phyloP scores from a whole-genome alignment of 305 asterid genomes.

The Solanum hybrid region DNA sequence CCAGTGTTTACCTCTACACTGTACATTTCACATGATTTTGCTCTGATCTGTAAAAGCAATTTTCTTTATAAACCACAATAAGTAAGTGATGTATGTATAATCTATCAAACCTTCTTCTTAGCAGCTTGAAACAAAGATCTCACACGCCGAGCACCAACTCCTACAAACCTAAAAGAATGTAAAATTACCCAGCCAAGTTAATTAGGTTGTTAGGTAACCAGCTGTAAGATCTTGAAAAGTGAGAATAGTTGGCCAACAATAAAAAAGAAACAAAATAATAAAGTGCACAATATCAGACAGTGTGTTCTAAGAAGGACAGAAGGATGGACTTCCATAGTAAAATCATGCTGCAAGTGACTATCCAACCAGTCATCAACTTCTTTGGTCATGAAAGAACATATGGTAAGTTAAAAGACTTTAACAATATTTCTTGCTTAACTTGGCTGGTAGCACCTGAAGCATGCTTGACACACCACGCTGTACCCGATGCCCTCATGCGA shows the following conservation, averaged over 20 bases:
- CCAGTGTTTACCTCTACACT: background rate
- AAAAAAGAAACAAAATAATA: background rate
- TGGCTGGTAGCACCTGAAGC: background rate
- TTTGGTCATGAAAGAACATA: background rate
- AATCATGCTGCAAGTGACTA: background rate
- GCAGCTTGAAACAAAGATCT: conserved; percentile 98
- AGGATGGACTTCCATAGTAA: background rate
- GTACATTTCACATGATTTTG: background rate
- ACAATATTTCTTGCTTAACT: background rate
- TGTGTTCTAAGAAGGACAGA: background rate
- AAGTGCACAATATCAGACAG: background rate
- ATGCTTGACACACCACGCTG: background rate
- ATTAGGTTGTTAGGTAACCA: background rate
- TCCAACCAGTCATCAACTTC: background rate
- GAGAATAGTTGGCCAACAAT: background rate
- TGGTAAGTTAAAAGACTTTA: background rate
- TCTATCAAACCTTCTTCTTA: conserved; percentile 65
- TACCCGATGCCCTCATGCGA: background rate
- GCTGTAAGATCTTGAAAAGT: background rate
- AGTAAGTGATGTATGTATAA: conserved; percentile 1
- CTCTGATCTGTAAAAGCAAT: background rate
- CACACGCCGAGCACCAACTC: conserved; percentile 98
- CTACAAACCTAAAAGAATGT: conserved; percentile 64
- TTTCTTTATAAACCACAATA: background rate
- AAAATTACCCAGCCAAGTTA: background rate